phyloP scores from a whole-genome alignment of 2,329 filamentous ascomycete genomes.

The Exophiala bonariae region DNA sequence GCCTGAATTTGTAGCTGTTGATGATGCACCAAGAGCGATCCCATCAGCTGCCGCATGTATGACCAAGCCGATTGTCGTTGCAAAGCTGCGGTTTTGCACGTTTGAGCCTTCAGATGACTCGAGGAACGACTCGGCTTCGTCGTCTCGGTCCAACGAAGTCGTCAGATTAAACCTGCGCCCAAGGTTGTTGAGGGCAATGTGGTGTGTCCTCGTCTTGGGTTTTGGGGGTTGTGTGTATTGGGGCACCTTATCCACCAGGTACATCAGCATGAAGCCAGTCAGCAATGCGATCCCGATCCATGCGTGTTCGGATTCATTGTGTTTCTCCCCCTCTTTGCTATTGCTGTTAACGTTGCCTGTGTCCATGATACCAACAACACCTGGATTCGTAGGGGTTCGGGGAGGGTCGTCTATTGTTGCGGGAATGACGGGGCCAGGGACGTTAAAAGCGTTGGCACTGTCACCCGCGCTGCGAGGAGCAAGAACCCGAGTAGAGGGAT shows the following conservation, averaged over 20 bases:
- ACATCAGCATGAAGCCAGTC: constrained; percentile 93
- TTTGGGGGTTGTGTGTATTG: constrained; percentile 68
- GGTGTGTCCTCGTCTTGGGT: constrained; percentile 67
- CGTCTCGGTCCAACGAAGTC: constrained; percentile 41
- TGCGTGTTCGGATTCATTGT: constrained; percentile 60
- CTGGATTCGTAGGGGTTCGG: constrained; percentile 30
- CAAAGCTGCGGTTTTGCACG: constrained; percentile 58
- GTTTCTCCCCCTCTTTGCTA: constrained; percentile 40
- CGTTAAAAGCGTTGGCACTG: constrained; percentile 23
- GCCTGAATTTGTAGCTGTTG: constrained; percentile 69
- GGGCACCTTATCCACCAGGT: constrained; percentile 84
- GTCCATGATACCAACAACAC: constrained; percentile 28
- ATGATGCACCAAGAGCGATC: constrained; percentile 91
- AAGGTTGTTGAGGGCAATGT: constrained; percentile 86
- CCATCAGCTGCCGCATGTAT: constrained; percentile 95
- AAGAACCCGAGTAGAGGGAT: neutral
- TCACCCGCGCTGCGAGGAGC: constrained; percentile 9
- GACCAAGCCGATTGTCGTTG: constrained; percentile 91
- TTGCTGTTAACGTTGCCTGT: constrained; percentile 30
- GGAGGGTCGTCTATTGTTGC: constrained; percentile 24
- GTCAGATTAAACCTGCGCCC: constrained; percentile 54
- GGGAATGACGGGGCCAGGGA: constrained; percentile 34
- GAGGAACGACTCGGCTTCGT: constrained; percentile 45
- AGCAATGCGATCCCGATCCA: constrained; percentile 87
- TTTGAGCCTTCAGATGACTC: constrained; percentile 56